A percentile compares a stretch with the other conserved stretches of the same genome.
phyloP scores from a whole-genome alignment of 2,329 filamentous ascomycete genomes.

The Fusarium sp. region DNA sequence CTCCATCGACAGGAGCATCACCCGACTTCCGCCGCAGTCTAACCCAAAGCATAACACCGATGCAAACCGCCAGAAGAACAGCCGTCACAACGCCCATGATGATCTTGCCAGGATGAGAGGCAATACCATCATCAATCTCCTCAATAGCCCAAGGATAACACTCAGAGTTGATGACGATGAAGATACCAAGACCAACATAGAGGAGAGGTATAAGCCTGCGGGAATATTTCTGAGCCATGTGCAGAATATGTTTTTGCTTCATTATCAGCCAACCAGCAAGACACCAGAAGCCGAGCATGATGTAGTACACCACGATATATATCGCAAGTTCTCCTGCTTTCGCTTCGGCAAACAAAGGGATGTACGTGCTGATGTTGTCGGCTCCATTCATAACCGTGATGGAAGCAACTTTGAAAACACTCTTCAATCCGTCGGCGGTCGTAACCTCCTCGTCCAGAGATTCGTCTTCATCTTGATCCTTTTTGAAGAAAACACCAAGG shows the following conservation, averaged over 20 bases:
- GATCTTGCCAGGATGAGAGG: not conserved
- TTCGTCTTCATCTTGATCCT: not conserved
- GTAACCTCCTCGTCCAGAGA: not conserved
- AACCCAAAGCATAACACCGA: not conserved
- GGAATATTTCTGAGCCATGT: not conserved
- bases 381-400: constrained; percentile 7
- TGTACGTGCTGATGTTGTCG: constrained; percentile 6
- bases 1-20: not conserved
- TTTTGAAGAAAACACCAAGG: not conserved
- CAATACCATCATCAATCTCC: not conserved
- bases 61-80: not conserved
- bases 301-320: constrained; percentile 5
- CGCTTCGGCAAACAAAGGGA: not conserved
- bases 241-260: constrained; percentile 1
- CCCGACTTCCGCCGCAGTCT: not conserved
- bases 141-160: constrained; percentile 8
- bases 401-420: constrained; percentile 6
- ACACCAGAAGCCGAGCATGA: not conserved
- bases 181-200: constrained; percentile 1
- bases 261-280: not conserved
- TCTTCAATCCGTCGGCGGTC: not conserved
- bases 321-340: not conserved
- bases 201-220: not conserved
- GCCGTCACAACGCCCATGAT: not conserved
- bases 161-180: constrained; percentile 2